Evolutionary conservation across 495 filamentous ascomycete species (phyloP), one percentile per base, ranked within the genome.

Genomic region (Cenococcum geophilum): DNA sequence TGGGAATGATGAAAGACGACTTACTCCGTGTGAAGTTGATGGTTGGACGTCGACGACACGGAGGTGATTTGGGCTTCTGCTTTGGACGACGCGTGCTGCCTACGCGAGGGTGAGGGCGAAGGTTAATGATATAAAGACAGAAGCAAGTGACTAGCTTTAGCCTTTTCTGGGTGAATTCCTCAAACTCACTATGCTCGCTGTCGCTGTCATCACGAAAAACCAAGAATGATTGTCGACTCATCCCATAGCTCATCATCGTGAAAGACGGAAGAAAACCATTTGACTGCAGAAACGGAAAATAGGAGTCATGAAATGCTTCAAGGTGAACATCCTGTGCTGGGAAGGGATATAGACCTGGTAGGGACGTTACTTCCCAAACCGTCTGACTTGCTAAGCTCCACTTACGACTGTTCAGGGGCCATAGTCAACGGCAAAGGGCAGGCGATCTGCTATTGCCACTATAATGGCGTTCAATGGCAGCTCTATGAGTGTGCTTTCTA

Each of bases 211-310:
- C 72, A 54, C 62, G 69, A 55, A 68, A 64, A 25, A 66, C 59
- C 1, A 70, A 58, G 57, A 74, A 71, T 25, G 72, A 70, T 12
- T 57, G 47, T 20, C 58, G 63, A 55, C 68, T 70, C 59, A 48
- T 70, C 57, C 71, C 70, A 22, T 69, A 73, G 0, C 59, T 69
- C 3, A 59, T 42, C 55, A 58, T 66, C 4, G 40, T 18, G 18
- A 45, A 14, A 18, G n/a, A 45, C 4, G 4, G 4, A 45, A 18
- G 14, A 45, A 32, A 2, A 32, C 27, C 27, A 32, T 32, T 32
- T 32, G 27, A 32, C 27, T 32, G 27, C 27, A 32, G 3, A 32
- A 6, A 32, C 6, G 27, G 27, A 32, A 32, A 32, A 32, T 2
- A 32, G 27, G 6, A 6, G 2, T 32, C 3, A 2, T 32, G 27